phyloP scores from a whole-genome alignment of 768 basidiomycete species.

The Lentinula edodes region DNA sequence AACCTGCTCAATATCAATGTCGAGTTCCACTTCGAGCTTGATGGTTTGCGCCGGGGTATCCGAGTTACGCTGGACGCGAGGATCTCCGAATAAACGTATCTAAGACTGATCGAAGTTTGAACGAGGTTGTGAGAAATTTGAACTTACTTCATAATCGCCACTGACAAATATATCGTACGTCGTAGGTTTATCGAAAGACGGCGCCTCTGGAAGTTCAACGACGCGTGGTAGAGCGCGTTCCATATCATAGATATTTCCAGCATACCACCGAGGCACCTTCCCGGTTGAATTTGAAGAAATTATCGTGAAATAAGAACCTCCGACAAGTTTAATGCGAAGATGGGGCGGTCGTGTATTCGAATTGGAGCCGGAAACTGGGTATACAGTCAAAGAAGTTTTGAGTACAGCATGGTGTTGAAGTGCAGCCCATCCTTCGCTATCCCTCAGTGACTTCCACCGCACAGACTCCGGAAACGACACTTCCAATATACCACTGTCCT shows the following conservation, averaged over 20 bases:
- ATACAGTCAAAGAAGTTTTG: conserved; percentile 55
- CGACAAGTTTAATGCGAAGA: conserved; percentile 55
- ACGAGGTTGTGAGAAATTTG: background rate
- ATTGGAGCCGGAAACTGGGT: conserved; percentile 30
- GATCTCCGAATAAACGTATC: conserved; percentile 85
- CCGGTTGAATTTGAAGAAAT: conserved; percentile 32
- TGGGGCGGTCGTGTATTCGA: conserved; percentile 26
- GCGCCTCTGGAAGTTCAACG: conserved; percentile 43
- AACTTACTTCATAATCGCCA: conserved; percentile 73
- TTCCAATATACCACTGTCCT: conserved; percentile 39
- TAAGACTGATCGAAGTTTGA: conserved; percentile 19
- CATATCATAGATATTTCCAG: conserved; percentile 83
- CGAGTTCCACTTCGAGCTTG: conserved; percentile 36
- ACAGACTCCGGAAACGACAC: conserved; percentile 50
- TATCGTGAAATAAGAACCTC: conserved; percentile 74
- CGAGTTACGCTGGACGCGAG: conserved; percentile 29
- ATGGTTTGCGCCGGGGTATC: conserved; percentile 53
- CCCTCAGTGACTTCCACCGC: conserved; percentile 70
- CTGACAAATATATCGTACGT: conserved; percentile 69
- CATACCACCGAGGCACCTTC: conserved; percentile 54
- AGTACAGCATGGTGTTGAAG: conserved; percentile 77
- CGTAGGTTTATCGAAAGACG: conserved; percentile 35
- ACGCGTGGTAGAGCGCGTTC: conserved; percentile 43
- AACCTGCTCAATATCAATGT: conserved; percentile 33
- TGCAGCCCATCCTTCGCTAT: conserved; percentile 82